Conservation (phyloP, 2,329 filamentous ascomycete genomes). For the Beauveria sp. region DNA sequence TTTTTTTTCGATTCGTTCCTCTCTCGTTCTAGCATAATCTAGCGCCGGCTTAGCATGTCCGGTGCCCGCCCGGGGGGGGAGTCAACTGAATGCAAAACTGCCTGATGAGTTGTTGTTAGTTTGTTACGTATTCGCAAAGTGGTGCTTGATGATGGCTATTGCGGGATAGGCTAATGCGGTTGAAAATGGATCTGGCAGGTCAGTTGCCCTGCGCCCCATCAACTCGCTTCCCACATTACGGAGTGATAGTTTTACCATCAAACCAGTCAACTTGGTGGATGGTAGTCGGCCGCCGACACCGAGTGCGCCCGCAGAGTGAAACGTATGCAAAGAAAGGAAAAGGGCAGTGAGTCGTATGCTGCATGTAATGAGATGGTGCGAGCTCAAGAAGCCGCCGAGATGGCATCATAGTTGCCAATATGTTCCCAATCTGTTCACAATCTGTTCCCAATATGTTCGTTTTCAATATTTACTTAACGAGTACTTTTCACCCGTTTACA, state of each 20-base stretch:
- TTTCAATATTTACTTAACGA: not conserved
- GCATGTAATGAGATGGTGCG: not conserved
- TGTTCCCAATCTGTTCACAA: not conserved
- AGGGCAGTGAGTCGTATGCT: not conserved
- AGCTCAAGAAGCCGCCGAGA: not conserved
- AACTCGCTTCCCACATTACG: too few relatives aligned
- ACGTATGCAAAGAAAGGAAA: not conserved
- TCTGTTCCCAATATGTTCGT: not conserved
- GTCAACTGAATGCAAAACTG: not conserved
- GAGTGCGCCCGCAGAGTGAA: too few relatives aligned
- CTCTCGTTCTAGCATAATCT: not conserved
- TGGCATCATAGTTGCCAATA: not conserved
- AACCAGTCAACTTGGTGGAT: too few relatives aligned
- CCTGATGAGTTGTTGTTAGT: not conserved
- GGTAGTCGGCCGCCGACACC: too few relatives aligned
- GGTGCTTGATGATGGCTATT: not conserved
- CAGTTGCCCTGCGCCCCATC: not conserved
- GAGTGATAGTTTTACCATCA: too few relatives aligned
- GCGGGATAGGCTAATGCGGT: not conserved
- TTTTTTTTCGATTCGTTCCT: not conserved
- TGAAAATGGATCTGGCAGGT: slow-evolving; percentile 9
- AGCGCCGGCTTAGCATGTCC: not conserved
- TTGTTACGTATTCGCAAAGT: not conserved
- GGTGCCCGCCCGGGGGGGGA: not conserved
- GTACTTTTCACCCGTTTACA: too few relatives aligned